phyloP scores from a whole-genome alignment of 1,139 yeast genomes.

The Yamadazyma sp. region DNA sequence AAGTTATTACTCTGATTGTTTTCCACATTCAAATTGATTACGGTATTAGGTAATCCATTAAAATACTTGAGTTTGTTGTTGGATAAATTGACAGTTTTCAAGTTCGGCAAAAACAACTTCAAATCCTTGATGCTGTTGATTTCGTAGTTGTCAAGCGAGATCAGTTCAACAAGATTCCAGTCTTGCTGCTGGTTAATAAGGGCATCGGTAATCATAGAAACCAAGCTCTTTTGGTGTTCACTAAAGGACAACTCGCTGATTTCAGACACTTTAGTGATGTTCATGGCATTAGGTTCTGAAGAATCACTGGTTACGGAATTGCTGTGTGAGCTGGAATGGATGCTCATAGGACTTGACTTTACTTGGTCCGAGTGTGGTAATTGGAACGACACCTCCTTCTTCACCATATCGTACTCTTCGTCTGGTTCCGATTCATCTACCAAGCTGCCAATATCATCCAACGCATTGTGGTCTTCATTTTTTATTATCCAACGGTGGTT shows the following conservation, averaged over 20 bases:
- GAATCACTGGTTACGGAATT: not conserved
- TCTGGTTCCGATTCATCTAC: constrained; percentile 19
- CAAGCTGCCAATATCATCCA: constrained; percentile 48
- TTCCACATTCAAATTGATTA: constrained; percentile 38
- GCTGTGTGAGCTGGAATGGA: constrained; percentile 1
- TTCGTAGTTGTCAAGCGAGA: constrained; percentile 31
- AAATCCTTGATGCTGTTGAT: constrained; percentile 46
- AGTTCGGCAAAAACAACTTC: constrained; percentile 43
- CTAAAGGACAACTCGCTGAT: constrained; percentile 51
- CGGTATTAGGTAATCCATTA: constrained; percentile 45
- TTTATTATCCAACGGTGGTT: constrained; percentile 39
- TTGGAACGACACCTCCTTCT: constrained; percentile 44
- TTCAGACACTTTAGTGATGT: constrained; percentile 44
- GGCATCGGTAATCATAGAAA: constrained; percentile 48
- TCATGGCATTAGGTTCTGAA: constrained; percentile 12
- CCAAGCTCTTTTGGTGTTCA: constrained; percentile 44
- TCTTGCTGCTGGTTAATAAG: constrained; percentile 33
- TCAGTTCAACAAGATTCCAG: constrained; percentile 45
- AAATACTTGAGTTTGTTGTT: constrained; percentile 43
- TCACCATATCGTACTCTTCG: constrained; percentile 14
- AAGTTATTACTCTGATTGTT: constrained; percentile 41
- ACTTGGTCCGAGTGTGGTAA: constrained; percentile 29
- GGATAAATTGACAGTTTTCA: constrained; percentile 39
- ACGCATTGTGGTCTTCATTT: constrained; percentile 32
- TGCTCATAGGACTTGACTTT: constrained; percentile 18